These are phyloP conservation scores for Aegle marmelos DNA, from an alignment of 345 rosid species.

Conservation along the genomic window DNA sequence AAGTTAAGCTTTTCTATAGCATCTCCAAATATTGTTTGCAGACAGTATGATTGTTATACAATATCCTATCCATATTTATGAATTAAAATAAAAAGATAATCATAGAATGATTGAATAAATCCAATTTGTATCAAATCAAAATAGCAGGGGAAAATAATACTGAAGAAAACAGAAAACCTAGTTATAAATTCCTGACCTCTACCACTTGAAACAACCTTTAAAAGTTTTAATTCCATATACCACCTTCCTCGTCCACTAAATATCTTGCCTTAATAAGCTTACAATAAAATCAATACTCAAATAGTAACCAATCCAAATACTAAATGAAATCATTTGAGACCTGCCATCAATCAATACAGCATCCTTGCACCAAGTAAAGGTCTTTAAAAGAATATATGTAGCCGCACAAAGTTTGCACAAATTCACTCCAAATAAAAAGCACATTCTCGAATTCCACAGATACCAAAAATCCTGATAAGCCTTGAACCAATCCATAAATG, in stretches of 20 bases:
- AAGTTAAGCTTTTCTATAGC: not conserved
- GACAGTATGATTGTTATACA: not conserved
- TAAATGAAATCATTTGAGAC: not conserved
- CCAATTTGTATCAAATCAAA: not conserved
- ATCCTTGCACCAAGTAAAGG: not conserved
- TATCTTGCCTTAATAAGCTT: not conserved
- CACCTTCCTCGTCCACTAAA: not conserved
- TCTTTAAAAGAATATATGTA: not conserved
- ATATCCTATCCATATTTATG: not conserved
- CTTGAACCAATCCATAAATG: not conserved
- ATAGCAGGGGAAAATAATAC: not conserved
- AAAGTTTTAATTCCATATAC: not conserved
- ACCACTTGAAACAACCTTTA: not conserved
- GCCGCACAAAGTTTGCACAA: not conserved
- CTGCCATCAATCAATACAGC: not conserved
- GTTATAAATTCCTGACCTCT: not conserved
- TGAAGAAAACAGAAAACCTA: not conserved
- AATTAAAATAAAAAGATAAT: not conserved
- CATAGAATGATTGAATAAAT: not conserved
- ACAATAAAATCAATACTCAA: not conserved
- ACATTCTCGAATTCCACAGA: conserved; percentile 5
- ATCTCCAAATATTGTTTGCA: not conserved
- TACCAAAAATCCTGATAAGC: not conserved
- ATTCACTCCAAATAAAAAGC: not conserved
- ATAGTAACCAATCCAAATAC: not conserved